Conservation (phyloP, 345 rosid species). For the Microcos paniculata region DNA sequence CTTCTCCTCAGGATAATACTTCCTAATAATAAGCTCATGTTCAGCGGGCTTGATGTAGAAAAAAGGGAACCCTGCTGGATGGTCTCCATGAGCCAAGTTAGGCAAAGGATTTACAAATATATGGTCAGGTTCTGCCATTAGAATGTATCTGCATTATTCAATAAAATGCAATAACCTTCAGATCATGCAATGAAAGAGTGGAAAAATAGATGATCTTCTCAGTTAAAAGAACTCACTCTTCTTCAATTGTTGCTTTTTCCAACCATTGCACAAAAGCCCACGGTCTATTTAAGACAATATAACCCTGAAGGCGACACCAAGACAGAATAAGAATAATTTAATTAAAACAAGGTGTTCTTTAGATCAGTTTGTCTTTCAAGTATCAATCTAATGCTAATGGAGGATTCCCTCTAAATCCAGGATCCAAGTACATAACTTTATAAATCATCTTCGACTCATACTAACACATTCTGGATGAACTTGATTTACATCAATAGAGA, state of each 20-base stretch:
- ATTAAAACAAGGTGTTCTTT: background rate
- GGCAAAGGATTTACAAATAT: conserved; percentile 70
- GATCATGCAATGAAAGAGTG: background rate
- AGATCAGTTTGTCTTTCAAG: background rate
- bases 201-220: background rate
- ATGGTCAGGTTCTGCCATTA: conserved; percentile 90
- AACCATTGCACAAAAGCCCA: conserved; percentile 92
- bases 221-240: conserved; percentile 17
- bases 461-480: background rate
- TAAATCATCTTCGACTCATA: background rate
- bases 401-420: background rate
- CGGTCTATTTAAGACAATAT: conserved; percentile 73
- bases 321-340: background rate
- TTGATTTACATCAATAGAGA: background rate
- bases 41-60: conserved; percentile 70
- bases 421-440: background rate
- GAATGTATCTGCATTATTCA: conserved; percentile 55
- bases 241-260: conserved; percentile 56
- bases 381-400: background rate
- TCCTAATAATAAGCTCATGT: conserved; percentile 49
- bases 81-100: conserved; percentile 54
- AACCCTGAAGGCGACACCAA: conserved; percentile 50
- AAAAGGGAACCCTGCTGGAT: conserved; percentile 73
- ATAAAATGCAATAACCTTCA: conserved; percentile 22
- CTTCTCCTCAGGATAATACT: conserved; percentile 64